Evolutionary conservation across 2,329 filamentous ascomycete species (phyloP), one percentile per base, ranked within the genome.

Genomic region (Ilyonectria sp.): DNA sequence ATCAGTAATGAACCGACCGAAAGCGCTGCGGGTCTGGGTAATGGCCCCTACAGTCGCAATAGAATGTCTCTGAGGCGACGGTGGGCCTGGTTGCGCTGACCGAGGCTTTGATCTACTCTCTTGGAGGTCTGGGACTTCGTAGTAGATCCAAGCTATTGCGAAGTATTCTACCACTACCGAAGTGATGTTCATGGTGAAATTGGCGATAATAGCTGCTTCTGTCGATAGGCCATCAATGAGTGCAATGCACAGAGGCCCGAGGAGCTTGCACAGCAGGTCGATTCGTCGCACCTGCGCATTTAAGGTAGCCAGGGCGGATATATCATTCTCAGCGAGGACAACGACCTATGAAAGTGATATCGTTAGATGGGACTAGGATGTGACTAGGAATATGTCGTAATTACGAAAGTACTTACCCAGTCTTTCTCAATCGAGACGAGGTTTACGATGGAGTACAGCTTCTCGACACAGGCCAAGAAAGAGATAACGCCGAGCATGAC

Each of bases 391-490:
- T n/a, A n/a, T 3, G 6, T 1, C 13, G 4, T 31, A 17, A 19
- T 3, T 7, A 35, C 26, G 19, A n/a, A 1, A 55, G 29, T 23
- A 46, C 73, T 23, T 69, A 88, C 85, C 91, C 91, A 93, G 73
- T 94, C 92, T 71, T 89, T 83, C 76, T 93, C 92, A 1, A 94
- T 85, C 0, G 91, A 83, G 1, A 94, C 86, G 1, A 87, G 83
- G 76, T 93, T 94, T 74, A 89, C 83, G 6, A 90, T 83, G 1
- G 89, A 85, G 33, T 83, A 85, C 13, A 93, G 77, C 77, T 93
- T 94, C 78, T 94, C 92, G 0, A 91, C 74, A 63, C 91, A 92
- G 1, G 90, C 90, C 19, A 93, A 78, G 1, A 87, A 35, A 0
- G 86, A 82, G 6, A 83, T 60, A 0, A 78, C 33, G 0, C 71